Base-by-base conservation (phyloP, 2,329 filamentous ascomycete genomes). In the Cladophialophora yegresii region DNA sequence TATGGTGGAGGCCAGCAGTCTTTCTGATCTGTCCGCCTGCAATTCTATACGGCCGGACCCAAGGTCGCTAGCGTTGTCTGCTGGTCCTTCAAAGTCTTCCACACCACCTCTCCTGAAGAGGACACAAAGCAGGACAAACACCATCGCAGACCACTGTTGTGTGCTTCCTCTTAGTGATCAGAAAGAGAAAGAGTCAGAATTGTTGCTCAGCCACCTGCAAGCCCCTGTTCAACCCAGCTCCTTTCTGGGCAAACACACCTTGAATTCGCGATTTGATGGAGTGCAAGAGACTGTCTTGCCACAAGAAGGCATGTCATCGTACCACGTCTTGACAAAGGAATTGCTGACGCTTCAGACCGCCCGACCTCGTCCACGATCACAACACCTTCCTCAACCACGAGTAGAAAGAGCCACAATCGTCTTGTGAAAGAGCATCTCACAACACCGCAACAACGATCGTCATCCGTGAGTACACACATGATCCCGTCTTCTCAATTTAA, bases 71-170 rank as follows among this genome's bases (percentile, higher is more conserved):
- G 54, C 56, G 20, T 49, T 61, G 20, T 32, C 54, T 26, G 50
- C 51, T 51, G 47, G 30, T 28, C 33, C 28, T 7, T 59, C 63
- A 30, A 36, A 33, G 16, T 65, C 66, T 13, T 54, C 51, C 4
- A 58, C 57, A 47, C 56, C 63, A 56, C 57, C 61, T n/a, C 66
- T 66, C 12, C 51, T 67, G 43, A 58, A 33, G 10, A 43, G 30
- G 12, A 47, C 58, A 20, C 54, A 36, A 58, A 40, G 40, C 20
- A 49, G 10, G 51, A 28, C 53, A 50, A 47, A 58, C 33, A 22
- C 8, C 23, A 20, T 50, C 28, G 26, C n/a, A 16, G 26, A 30
- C 7, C 7, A 53, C 45, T 20, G 30, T 26, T 22, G 36, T 36
- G 8, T 22, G 20, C 20, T 49, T 54, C n/a, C 23, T 2, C 23